Evolutionary conservation across 192 early-diverging fungal genomes (phyloP).

Genomic region (Rhizophagus sp.): DNA sequence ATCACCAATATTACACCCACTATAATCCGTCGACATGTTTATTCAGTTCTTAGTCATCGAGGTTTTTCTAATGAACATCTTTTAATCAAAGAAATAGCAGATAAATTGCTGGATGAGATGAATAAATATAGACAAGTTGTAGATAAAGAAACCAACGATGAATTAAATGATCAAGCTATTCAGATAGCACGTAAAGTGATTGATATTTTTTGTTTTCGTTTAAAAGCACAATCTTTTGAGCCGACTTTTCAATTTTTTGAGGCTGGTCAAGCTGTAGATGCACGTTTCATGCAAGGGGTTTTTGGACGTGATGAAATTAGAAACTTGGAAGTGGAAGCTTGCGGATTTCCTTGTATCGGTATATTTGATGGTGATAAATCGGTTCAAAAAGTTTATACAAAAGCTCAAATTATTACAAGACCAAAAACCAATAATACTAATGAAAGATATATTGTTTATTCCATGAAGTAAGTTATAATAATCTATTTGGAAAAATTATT

Average conservation of each 20-base stretch:
- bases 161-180: not conserved
- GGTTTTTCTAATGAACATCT: not conserved
- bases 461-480: not conserved
- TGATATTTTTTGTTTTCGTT: constrained; percentile 1
- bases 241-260: not conserved
- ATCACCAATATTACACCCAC: not conserved
- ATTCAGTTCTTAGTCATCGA: not conserved
- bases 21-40: constrained; percentile 14
- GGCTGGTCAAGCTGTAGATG: not conserved
- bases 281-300: not conserved
- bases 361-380: not conserved
- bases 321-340: constrained; percentile 6
- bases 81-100: not conserved
- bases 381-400: not conserved
- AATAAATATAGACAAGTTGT: not conserved
- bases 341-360: not conserved
- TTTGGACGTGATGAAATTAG: not conserved
- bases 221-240: not conserved
- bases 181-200: not conserved
- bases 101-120: not conserved
- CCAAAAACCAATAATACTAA: not conserved
- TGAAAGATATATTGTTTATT: not conserved
- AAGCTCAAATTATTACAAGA: constrained; percentile 5
- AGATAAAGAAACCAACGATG: not conserved
- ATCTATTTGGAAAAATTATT: too few species aligned